Conservation (phyloP, 495 filamentous ascomycete genomes). For the Penicillium macrosclerotiorum region DNA sequence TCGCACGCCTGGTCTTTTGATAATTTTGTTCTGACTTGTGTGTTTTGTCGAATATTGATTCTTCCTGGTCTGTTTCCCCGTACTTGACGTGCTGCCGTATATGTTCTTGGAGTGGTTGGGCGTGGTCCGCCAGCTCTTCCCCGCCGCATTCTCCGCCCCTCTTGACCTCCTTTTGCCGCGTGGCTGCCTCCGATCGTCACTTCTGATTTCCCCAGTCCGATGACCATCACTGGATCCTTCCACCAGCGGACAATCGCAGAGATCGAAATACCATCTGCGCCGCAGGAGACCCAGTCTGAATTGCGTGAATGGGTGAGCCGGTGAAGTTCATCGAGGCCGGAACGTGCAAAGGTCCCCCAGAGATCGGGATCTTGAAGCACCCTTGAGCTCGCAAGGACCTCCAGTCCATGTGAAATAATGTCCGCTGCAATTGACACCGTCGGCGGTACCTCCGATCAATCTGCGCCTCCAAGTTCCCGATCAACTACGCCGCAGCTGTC, state of each 20-base stretch:
- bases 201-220: conserved; percentile 22
- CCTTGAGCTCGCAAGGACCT: conserved; percentile 8
- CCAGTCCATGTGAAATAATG: conserved; percentile 31
- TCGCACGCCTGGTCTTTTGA: not conserved
- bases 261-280: not conserved
- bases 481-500: conserved; percentile 12
- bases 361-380: conserved; percentile 8
- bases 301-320: conserved; percentile 22
- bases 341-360: conserved; percentile 15
- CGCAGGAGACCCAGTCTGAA: not conserved
- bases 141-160: conserved; percentile 25
- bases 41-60: not conserved
- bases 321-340: conserved; percentile 12
- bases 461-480: conserved; percentile 8
- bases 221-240: conserved; percentile 15
- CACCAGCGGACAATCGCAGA: conserved; percentile 8
- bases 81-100: too few relatives aligned
- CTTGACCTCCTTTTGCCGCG: conserved; percentile 24
- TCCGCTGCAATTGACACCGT: conserved; percentile 21
- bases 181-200: conserved; percentile 23
- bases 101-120: not conserved
- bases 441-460: conserved; percentile 18
- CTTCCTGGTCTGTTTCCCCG: not conserved
- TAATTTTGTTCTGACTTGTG: not conserved
- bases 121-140: not conserved